Evolutionary conservation across 2,329 filamentous ascomycete species (phyloP).

Genomic region (Chalaropsis ovoidea): DNA sequence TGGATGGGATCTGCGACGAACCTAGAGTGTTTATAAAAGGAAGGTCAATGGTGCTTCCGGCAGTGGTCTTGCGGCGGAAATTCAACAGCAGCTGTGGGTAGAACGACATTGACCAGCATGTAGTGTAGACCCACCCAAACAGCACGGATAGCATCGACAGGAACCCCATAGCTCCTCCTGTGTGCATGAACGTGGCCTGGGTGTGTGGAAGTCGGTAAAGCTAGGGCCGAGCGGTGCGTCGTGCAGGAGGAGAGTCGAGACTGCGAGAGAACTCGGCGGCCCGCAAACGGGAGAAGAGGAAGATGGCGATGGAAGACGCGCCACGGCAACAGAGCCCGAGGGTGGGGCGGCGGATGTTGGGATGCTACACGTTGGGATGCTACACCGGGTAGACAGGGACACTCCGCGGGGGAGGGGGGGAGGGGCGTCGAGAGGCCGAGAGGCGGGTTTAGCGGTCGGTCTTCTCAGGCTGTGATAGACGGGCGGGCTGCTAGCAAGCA

Average conservation of each 20-base stretch:
- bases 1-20: conserved; percentile 29
- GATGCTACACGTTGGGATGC: neutral
- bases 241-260: neutral
- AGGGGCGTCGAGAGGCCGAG: neutral
- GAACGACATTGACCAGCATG: conserved; percentile 78
- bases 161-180: conserved; percentile 31
- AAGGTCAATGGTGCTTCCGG: conserved; percentile 80
- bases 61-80: conserved; percentile 62
- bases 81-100: conserved; percentile 86
- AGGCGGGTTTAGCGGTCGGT: neutral
- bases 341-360: neutral
- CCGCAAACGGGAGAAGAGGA: neutral
- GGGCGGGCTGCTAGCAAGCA: neutral
- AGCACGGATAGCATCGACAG: conserved; percentile 44
- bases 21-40: conserved; percentile 61
- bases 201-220: neutral
- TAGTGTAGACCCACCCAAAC: conserved; percentile 65
- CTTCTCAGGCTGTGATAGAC: neutral
- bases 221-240: neutral
- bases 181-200: conserved; percentile 11
- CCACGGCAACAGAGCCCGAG: neutral
- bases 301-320: neutral
- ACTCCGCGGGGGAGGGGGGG: too few relatives aligned
- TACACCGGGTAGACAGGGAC: neutral
- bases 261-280: neutral